Base-by-base conservation (phyloP, 768 basidiomycete species). In the Baorangia bicolor region DNA sequence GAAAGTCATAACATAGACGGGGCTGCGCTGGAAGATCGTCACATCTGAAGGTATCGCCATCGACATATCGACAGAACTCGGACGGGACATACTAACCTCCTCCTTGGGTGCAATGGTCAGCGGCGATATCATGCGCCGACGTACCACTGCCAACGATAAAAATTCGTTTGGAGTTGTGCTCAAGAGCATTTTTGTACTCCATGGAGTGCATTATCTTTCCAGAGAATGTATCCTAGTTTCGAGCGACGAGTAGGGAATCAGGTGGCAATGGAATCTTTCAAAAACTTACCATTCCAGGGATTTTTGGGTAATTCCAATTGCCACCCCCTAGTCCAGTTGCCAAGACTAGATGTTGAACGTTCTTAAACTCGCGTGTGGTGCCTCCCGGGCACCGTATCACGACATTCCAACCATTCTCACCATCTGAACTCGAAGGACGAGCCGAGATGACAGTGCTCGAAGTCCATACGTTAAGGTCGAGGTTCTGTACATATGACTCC, bases 401-500 rank as follows among this genome's bases (percentile, higher is more conserved):
- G 23, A 81, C 76, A 31, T 70, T 63, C 82, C 81, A 83, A 12
- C 64, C 70, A n/a, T 69, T 63, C 37, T 58, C 62, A 7, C 69
- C 66, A 63, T 77, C 67, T 63, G 74, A 74, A 33, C 38, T n/a
- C 25, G 44, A 53, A 47, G 38, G 45, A 0, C 53, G 53, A 9
- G 76, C 67, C 12, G 61, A 69, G 9, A 57, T 61, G 14, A 81
- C 70, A 8, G 61, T 75, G 1, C 79, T 70, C 0, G 80, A 78
- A 0, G 77, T 81, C 86, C 85, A 86, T 13, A 84, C 78, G 58
- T 84, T 78, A 23, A 88, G 64, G 55, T 87, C 86, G 47, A 86
- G 72, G 1, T 75, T 66, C 11, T 79, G 73, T 0, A 79, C 82
- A 62, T 87, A 88, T 2, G 68, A 70, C 64, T 87, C 85, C 5